Base-by-base conservation (phyloP, 805 yeast genomes). In the Starmerella powellii region DNA sequence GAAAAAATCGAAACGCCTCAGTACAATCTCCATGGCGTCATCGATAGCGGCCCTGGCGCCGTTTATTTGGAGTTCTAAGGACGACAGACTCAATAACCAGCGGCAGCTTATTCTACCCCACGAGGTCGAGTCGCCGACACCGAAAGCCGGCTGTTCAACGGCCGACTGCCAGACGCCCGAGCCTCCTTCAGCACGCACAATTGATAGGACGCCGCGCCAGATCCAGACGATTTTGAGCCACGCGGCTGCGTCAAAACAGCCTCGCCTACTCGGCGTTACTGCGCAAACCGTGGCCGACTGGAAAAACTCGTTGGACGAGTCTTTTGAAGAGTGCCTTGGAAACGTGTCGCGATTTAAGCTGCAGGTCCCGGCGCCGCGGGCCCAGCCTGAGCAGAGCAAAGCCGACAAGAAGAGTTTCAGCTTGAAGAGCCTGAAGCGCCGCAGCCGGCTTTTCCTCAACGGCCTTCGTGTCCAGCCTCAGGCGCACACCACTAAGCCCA, bases 21-120 rank as follows among this genome's bases (percentile, higher is more conserved):
- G 55, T 32, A 18, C 45, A 4, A 8, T 45, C 21, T 45, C 50
- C 6, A 32, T 49, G 23, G 55, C 53, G 5, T 51, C 55, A 2
- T 49, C 55, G 1, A 37, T 51, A 11, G 45, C 46, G 3, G 47
- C 45, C 1, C 18, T 51, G 16, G 50, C 48, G 0, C 55, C 55
- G 11, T 38, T 38, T 8, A 43, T 50, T 12, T 12, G 20, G 18
- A 21, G 40, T 1, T 2, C 31, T 13, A 28, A 33, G 8, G 26
- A 37, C n/a, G 24, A 17, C 16, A 23, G 10, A 6, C 15, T 2
- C 16, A 19, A 6, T n/a, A 23, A 23, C 10, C 26, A 23, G 26
- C 6, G 10, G 10, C 26, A 23, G 26, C 26, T 23, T 23, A 8
- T 23, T 10, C 26, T 23, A 10, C 26, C 26, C 6, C 10, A 23